Evolutionary conservation across 768 basidiomycete species (phyloP), one percentile per base, ranked within the genome.

Genomic region (Lentinula edodes): DNA sequence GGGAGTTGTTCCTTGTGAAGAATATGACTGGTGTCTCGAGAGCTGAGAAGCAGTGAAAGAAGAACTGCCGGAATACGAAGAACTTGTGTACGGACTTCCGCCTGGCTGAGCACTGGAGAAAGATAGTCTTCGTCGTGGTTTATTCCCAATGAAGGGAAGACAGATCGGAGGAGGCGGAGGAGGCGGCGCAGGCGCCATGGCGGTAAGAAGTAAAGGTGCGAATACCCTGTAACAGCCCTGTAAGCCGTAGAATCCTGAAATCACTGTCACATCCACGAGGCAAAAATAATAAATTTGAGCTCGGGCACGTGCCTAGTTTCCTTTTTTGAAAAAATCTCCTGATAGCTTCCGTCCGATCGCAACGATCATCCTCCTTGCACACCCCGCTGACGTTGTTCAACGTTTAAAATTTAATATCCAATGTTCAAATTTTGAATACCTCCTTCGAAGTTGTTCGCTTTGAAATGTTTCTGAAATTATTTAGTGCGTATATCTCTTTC

Each of bases 151-250:
- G 71, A 85, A 88, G 3, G 86, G 86, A 35, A 87, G 78, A 64
- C 86, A 88, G 62, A 85, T 78, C 15, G 84, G 83, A 6, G 84
- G 83, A 0, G 75, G 81, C 0, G 83, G 82, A 0, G 83, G 84
- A 12, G 81, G 83, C 0, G 83, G 83, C 0, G 76, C 76, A 34
- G 82, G 81, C 54, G 81, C 67, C 80, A 81, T 82, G 70, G 69
- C 73, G 68, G 75, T 73, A 60, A 35, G 66, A 64, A 59, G 67
- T 65, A 63, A 63, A 70, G 67, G 51, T 50, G 51, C 38, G 39
- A 60, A 50, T 41, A 52, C 32, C 9, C 18, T 39, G 38, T 8
- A 39, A 39, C 38, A 39, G 38, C 38, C 28, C 28, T 45, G 18
- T 20, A 18, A 48, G 46, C 46, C 20, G 46, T 48, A 48, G 6